A percentile compares a stretch with the other conserved stretches of the same genome.
phyloP scores from a whole-genome alignment of 257 asterid species.

The Solanum dulcamara region DNA sequence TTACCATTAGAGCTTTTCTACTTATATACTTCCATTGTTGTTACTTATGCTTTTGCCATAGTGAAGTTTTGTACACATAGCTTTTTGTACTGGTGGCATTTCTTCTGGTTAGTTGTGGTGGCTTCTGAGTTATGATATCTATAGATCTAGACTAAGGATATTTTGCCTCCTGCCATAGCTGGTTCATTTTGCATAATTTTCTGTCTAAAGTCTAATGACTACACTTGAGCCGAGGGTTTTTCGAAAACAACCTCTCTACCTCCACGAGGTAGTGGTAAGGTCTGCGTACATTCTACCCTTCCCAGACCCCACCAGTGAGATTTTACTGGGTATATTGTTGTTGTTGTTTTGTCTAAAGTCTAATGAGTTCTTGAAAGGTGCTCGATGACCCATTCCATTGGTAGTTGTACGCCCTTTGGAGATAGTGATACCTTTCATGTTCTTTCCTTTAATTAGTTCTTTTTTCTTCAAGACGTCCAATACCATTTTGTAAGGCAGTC shows the following conservation, averaged over 20 bases:
- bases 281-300: too few relatives aligned
- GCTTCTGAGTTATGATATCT: not conserved
- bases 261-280: too few relatives aligned
- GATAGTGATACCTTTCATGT: not conserved
- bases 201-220: not conserved
- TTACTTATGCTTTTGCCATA: not conserved
- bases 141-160: not conserved
- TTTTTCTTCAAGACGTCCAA: not conserved
- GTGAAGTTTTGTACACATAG: not conserved
- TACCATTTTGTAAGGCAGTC: not conserved
- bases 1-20: not conserved
- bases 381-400: not conserved
- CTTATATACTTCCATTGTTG: not conserved
- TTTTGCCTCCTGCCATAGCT: not conserved
- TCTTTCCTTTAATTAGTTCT: not conserved
- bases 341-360: not conserved
- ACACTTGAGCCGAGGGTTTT: too few relatives aligned
- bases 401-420: not conserved
- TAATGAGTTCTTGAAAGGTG: not conserved
- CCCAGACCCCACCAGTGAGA: too few relatives aligned
- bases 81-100: conserved; percentile 3
- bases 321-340: too few relatives aligned
- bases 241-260: too few relatives aligned
- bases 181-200: not conserved
- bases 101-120: not conserved